Evolutionary conservation across 306 rosid species (phyloP).

Genomic region (Canavalia ensiformis): DNA sequence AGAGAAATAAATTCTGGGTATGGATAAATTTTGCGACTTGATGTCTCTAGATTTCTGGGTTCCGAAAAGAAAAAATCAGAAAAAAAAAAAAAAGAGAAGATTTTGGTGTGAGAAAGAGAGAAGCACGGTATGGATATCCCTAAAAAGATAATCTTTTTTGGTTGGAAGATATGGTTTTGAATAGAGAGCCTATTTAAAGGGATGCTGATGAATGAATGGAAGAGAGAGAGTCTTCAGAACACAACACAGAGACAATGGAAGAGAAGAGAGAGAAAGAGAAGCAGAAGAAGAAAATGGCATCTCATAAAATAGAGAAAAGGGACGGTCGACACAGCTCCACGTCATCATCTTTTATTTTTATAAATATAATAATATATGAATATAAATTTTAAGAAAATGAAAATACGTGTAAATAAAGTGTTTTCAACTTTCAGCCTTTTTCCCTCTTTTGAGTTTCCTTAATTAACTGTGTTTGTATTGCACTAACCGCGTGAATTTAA

Average conservation of each 20-base stretch:
- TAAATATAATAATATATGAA: not conserved
- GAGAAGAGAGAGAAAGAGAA: constrained; percentile 37
- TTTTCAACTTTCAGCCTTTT: not conserved
- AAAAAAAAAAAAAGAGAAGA: constrained; percentile 47
- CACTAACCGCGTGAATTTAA: constrained; percentile 38
- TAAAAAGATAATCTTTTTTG: constrained; percentile 43
- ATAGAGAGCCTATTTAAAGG: constrained; percentile 55
- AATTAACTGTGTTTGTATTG: not conserved
- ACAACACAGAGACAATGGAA: constrained; percentile 9
- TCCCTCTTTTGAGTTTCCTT: constrained; percentile 12
- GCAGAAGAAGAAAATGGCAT: constrained; percentile 49
- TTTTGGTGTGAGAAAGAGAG: constrained; percentile 36
- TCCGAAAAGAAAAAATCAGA: constrained; percentile 28
- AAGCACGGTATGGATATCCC: constrained; percentile 24
- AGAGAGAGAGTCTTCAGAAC: constrained; percentile 33
- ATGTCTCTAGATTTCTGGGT: constrained; percentile 57
- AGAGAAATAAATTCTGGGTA: constrained; percentile 42
- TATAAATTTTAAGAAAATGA: not conserved
- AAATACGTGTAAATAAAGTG: not conserved
- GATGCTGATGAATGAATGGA: constrained; percentile 42
- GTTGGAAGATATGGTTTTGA: constrained; percentile 53
- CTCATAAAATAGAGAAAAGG: constrained; percentile 54
- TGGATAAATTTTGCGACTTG: constrained; percentile 41
- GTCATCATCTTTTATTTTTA: constrained; percentile 38
- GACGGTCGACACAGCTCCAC: constrained; percentile 72